phyloP scores from a whole-genome alignment of 208 protist genomes.

The Leishmania aethiopica region DNA sequence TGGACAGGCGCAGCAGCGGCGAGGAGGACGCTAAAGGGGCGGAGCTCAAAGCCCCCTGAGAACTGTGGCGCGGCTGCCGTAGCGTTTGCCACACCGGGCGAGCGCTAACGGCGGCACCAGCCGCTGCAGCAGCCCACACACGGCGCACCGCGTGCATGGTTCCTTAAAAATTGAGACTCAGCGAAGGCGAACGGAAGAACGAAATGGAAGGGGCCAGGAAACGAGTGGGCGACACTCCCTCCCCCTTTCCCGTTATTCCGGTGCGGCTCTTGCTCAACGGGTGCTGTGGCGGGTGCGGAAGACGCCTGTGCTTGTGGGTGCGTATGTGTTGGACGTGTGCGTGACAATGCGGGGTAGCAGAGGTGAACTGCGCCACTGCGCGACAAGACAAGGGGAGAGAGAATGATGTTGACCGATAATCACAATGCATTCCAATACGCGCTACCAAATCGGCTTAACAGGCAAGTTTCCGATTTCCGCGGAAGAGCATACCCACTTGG shows the following conservation, averaged over 20 bases:
- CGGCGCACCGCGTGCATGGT: neutral
- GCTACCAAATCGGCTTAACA: neutral
- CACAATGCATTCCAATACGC: neutral
- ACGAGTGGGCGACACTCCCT: neutral
- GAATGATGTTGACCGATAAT: neutral
- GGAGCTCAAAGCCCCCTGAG: neutral
- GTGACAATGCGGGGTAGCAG: neutral
- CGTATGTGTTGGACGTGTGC: neutral
- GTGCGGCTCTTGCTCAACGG: neutral
- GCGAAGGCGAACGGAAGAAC: neutral
- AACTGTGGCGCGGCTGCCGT: neutral
- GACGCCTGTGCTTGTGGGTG: neutral
- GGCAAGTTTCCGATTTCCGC: neutral
- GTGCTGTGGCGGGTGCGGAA: neutral
- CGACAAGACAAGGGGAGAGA: neutral
- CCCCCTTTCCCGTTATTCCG: neutral
- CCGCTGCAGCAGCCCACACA: neutral
- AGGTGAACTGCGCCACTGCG: neutral
- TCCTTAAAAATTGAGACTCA: neutral
- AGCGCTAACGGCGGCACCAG: neutral
- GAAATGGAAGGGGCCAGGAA: neutral
- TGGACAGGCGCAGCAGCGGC: neutral
- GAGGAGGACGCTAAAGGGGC: neutral
- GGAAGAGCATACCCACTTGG: neutral
- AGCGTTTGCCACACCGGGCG: neutral